A percentile compares a stretch with the other conserved stretches of the same genome.
Conservation (phyloP, 2,329 filamentous ascomycete genomes). For the Calonectria multiphialidica region DNA sequence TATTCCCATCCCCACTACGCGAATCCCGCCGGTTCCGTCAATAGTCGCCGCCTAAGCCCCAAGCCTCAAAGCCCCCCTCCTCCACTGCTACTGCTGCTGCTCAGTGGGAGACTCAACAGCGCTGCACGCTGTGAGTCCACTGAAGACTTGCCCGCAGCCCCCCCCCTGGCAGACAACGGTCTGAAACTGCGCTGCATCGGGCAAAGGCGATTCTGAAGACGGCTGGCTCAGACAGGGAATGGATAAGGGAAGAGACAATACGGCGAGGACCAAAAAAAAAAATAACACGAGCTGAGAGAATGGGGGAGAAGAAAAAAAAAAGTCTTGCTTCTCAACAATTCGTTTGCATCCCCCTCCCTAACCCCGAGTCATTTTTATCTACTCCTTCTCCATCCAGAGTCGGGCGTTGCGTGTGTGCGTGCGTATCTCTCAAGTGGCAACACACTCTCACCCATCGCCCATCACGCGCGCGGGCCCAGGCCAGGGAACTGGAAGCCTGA, state of each 20-base stretch:
- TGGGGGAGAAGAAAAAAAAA: too few relatives aligned
- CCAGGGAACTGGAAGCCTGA: conserved; percentile 7
- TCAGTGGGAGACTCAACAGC: neutral
- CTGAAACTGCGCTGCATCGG: conserved; percentile 19
- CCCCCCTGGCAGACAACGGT: conserved; percentile 1
- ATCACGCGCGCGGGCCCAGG: conserved; percentile 7
- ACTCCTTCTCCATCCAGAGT: neutral
- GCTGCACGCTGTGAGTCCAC: conserved; percentile 8
- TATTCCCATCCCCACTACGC: conserved; percentile 3
- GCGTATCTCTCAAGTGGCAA: conserved; percentile 7
- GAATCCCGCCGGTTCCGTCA: conserved; percentile 24
- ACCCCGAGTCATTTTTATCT: conserved; percentile 1
- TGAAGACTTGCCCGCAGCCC: neutral
- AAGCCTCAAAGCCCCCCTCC: neutral
- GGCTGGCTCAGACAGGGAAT: neutral
- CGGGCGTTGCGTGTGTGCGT: neutral
- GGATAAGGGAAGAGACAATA: neutral
- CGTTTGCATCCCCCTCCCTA: neutral
- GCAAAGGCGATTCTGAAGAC: conserved; percentile 1
- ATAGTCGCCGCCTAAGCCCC: neutral
- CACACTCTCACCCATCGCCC: conserved; percentile 5
- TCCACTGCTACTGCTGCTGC: neutral
- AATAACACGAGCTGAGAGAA: neutral
- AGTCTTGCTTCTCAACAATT: neutral
- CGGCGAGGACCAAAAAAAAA: neutral